A percentile compares a stretch with the other conserved stretches of the same genome.
Conservation (phyloP, 2,329 filamentous ascomycete species). For the Phyllosticta citrichinensis region DNA sequence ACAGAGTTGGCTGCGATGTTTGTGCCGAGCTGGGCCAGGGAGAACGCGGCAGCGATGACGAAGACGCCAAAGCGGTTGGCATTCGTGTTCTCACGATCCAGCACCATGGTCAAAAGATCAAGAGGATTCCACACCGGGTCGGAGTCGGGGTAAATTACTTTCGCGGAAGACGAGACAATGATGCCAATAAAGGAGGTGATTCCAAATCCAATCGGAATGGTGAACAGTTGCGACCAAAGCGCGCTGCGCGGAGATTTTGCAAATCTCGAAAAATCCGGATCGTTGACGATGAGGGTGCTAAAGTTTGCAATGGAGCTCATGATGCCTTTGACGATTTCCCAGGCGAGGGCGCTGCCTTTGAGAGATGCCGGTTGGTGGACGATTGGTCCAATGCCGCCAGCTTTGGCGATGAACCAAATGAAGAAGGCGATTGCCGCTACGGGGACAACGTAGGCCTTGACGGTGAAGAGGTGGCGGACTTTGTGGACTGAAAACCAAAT, state of each 20-base stretch:
- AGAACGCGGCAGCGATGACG: conserved; percentile 40
- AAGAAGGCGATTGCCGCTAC: conserved; percentile 76
- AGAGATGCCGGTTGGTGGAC: conserved; percentile 56
- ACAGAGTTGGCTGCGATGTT: conserved; percentile 84
- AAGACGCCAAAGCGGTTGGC: conserved; percentile 40
- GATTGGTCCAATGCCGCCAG: conserved; percentile 75
- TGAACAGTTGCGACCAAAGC: conserved; percentile 64
- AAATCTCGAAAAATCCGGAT: conserved; percentile 79
- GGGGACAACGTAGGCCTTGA: conserved; percentile 78
- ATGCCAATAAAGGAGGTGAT: conserved; percentile 70
- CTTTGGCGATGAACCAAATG: conserved; percentile 74
- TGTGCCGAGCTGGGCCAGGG: conserved; percentile 72
- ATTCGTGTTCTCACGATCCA: conserved; percentile 28
- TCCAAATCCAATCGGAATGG: conserved; percentile 39
- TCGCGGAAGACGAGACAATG: conserved; percentile 39
- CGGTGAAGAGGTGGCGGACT: conserved; percentile 81
- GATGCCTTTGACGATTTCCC: conserved; percentile 75
- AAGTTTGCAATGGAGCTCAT: conserved; percentile 91
- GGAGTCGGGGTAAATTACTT: conserved; percentile 30
- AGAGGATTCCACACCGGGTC: conserved; percentile 35
- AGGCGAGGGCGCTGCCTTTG: conserved; percentile 60
- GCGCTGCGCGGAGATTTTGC: conserved; percentile 66
- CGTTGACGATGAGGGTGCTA: conserved; percentile 70
- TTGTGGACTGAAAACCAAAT: conserved; percentile 86
- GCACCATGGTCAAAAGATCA: conserved; percentile 31